These are phyloP conservation scores for Drechslerella coelobrocha DNA, from an alignment of 2,329 filamentous ascomycete species.

Conservation along the genomic window DNA sequence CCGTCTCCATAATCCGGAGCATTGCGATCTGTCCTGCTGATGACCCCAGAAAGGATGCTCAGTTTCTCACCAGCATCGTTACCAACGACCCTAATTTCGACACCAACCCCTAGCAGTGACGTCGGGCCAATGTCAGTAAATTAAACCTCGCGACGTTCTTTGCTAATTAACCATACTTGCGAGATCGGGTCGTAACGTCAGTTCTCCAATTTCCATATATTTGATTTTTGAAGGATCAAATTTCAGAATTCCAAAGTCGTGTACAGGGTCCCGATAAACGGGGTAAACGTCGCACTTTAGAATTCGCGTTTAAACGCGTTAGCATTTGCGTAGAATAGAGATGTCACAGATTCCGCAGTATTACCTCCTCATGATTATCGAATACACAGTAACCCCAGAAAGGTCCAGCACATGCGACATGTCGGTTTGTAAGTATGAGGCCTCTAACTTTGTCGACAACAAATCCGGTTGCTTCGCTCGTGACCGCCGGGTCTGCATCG, in stretches of 20 bases:
- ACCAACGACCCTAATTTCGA: constrained; percentile 94
- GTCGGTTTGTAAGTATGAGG: constrained; percentile 85
- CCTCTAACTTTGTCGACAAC: constrained; percentile 94
- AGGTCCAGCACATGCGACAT: constrained; percentile 92
- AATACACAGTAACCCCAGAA: constrained; percentile 99
- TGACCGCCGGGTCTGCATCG: constrained; percentile 92
- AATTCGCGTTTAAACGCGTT: not conserved
- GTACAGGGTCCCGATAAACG: constrained; percentile 96
- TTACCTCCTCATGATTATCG: constrained; percentile 88
- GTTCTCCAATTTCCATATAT: constrained; percentile 87
- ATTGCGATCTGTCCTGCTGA: constrained; percentile 93
- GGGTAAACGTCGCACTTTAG: constrained; percentile 87
- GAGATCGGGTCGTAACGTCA: constrained; percentile 82
- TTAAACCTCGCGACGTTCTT: constrained; percentile 52
- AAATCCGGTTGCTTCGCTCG: constrained; percentile 95
- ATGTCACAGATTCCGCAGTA: constrained; percentile 51
- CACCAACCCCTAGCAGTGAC: constrained; percentile 69
- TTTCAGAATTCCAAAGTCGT: constrained; percentile 96
- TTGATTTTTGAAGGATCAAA: constrained; percentile 97
- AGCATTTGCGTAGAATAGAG: constrained; percentile 41
- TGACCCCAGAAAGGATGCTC: constrained; percentile 95
- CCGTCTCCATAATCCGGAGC: constrained; percentile 97
- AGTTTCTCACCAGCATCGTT: constrained; percentile 99
- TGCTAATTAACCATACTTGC: constrained; percentile 61
- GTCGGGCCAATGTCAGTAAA: constrained; percentile 27